Base-by-base conservation (phyloP, 2,329 filamentous ascomycete species). In the Phoma sp. region DNA sequence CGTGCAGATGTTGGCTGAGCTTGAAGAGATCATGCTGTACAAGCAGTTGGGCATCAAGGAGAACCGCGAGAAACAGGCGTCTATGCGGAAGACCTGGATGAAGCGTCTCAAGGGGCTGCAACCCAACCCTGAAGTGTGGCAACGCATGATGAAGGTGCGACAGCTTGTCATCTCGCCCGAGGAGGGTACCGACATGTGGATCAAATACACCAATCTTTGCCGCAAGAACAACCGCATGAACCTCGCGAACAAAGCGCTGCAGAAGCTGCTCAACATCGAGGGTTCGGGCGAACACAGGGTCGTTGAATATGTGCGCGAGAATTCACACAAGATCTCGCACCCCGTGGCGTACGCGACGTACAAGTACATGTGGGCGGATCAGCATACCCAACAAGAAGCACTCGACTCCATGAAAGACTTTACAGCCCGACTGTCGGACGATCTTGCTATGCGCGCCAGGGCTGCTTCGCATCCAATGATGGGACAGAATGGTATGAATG, bases 131-230 rank as follows among this genome's bases (percentile, higher is more conserved):
- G 95, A 99, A 69, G 92, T 98, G 3, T 99, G 95, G 95, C 93
- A 97, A 73, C 87, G 95, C 56, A 98, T 98, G 92, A 86, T 99
- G 49, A 95, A 96, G 71, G 87, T 99, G 26, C 87, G 95, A 56
- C 91, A 92, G 17, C 82, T 99, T 45, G 95, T 99, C 54, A 93
- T 98, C 57, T 88, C 88, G 0, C 93, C 96, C 0, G 86, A 86
- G 28, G 93, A 99, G 73, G 97, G 97, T 68, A 92, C 96, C 81
- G 91, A 96, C 68, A 99, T 99, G 92, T 97, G 93, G 87, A 98
- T 99, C 80, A 99, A 99, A 74, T 99, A 97, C 73, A 91, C 95
- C 67, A 99, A 98, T 67, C 85, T 99, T 5, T 99, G 96, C 76
- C 90, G 96, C 67, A 99, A 99, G 76, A 96, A 93, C 37, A 90